Evolutionary conservation across 441 rosid genomes (phyloP).

Genomic region (Theobroma grandiflorum): DNA sequence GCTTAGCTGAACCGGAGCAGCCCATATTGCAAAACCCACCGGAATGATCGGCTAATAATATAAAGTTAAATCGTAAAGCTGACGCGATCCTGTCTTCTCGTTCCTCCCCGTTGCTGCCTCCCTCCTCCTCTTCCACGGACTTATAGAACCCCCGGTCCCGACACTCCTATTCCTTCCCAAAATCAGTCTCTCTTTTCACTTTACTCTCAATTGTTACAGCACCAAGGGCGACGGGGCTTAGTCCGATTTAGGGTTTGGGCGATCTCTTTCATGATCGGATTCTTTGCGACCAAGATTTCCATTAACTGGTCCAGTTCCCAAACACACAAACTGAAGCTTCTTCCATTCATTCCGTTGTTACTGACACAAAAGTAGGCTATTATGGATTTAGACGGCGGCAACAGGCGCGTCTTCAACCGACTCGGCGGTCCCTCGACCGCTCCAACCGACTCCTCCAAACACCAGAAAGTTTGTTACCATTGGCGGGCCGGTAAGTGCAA

Average conservation of each 20-base stretch:
- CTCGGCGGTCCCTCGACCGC: slow-evolving; percentile 56
- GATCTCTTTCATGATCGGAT: slow-evolving; percentile 37
- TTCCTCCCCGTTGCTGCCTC: too few relatives aligned
- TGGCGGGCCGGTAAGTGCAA: slow-evolving; percentile 93
- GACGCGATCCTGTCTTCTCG: too few relatives aligned
- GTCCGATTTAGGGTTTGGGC: slow-evolving; percentile 21
- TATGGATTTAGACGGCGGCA: slow-evolving; percentile 90
- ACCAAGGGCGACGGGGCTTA: background rate
- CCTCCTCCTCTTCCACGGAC: too few relatives aligned
- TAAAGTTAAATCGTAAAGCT: too few relatives aligned
- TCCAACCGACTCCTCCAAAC: slow-evolving; percentile 37
- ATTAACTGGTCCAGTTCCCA: background rate
- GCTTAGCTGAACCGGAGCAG: too few relatives aligned
- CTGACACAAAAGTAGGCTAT: background rate
- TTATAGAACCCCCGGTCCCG: too few relatives aligned
- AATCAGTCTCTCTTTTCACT: background rate
- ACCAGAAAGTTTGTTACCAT: slow-evolving; percentile 79
- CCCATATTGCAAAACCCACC: too few relatives aligned
- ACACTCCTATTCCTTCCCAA: background rate
- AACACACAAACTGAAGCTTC: background rate
- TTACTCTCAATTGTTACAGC: background rate
- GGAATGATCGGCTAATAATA: too few relatives aligned
- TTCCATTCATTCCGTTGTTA: background rate
- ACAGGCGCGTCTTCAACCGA: slow-evolving; percentile 76
- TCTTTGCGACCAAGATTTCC: slow-evolving; percentile 9